Evolutionary conservation across 495 filamentous ascomycete genomes (phyloP).

Genomic region (Trichoderma virens): DNA sequence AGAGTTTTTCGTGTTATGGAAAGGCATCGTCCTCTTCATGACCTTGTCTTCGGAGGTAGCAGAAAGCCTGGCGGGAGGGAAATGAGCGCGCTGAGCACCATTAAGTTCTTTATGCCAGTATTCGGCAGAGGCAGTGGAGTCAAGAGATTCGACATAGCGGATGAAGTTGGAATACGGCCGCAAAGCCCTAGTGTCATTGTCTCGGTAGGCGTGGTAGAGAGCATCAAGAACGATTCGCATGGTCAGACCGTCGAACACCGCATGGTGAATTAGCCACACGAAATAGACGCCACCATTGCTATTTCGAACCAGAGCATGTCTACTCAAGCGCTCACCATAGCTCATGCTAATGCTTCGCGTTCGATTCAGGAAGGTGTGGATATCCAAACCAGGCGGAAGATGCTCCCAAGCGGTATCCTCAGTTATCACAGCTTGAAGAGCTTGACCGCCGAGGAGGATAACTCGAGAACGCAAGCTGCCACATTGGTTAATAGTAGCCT

Average conservation of each 20-base stretch:
- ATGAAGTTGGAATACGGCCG: slow-evolving; percentile 7
- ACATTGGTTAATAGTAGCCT: slow-evolving; percentile 40
- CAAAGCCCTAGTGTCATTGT: neutral
- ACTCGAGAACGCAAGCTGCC: slow-evolving; percentile 58
- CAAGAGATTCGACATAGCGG: slow-evolving; percentile 5
- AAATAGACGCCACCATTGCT: slow-evolving; percentile 14
- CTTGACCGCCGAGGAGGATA: slow-evolving; percentile 7
- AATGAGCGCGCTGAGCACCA: neutral
- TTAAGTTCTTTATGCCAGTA: slow-evolving; percentile 5
- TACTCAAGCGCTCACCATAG: slow-evolving; percentile 9
- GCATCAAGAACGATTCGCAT: neutral
- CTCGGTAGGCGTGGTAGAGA: neutral
- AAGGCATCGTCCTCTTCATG: slow-evolving; percentile 3
- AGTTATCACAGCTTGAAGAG: slow-evolving; percentile 20
- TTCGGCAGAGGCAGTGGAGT: neutral
- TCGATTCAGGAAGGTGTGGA: neutral
- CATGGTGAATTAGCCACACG: slow-evolving; percentile 2
- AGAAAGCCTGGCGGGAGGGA: neutral
- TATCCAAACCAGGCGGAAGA: neutral
- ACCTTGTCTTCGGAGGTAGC: neutral
- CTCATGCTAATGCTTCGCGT: slow-evolving; percentile 7
- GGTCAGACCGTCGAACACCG: slow-evolving; percentile 5
- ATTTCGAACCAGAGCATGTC: slow-evolving; percentile 2
- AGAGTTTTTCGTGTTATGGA: slow-evolving; percentile 14
- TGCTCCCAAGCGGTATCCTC: neutral